Evolutionary conservation across 345 rosid species (phyloP).

Genomic region (Populus euphratica): DNA sequence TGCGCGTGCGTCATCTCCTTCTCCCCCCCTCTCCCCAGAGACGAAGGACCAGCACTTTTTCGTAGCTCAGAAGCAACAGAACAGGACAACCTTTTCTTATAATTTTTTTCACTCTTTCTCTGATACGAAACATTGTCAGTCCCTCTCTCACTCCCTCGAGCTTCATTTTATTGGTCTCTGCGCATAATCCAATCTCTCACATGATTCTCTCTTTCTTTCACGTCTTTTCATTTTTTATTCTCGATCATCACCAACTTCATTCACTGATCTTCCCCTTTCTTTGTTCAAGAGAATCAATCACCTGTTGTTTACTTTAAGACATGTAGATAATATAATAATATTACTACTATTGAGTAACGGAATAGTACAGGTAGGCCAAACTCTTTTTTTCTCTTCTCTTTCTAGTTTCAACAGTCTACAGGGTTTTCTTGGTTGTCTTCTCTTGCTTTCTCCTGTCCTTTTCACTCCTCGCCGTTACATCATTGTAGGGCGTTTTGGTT

Average conservation of each 20-base stretch:
- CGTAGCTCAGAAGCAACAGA: slow-evolving; percentile 11
- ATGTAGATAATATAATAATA: slow-evolving; percentile 9
- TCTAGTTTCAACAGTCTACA: neutral
- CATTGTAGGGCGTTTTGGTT: slow-evolving; percentile 12
- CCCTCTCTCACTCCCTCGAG: slow-evolving; percentile 13
- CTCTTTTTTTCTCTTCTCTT: neutral
- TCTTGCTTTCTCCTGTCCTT: slow-evolving; percentile 17
- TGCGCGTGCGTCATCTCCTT: slow-evolving; percentile 9
- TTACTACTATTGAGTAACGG: neutral
- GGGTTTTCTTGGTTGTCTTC: neutral
- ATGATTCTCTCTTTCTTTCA: slow-evolving; percentile 2
- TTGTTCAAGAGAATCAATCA: slow-evolving; percentile 28
- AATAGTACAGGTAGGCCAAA: neutral
- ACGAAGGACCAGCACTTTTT: slow-evolving; percentile 20
- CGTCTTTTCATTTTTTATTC: slow-evolving; percentile 18
- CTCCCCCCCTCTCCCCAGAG: slow-evolving; percentile 20
- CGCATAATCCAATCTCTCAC: slow-evolving; percentile 9
- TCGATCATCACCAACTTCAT: slow-evolving; percentile 2
- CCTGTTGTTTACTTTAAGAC: slow-evolving; percentile 29
- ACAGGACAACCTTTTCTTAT: neutral
- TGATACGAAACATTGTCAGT: neutral
- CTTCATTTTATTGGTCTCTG: slow-evolving; percentile 25
- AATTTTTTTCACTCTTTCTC: neutral
- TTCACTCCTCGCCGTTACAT: slow-evolving; percentile 19
- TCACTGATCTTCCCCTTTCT: neutral